Evolutionary conservation across 164 flowering plant genomes (phyloP).

Genomic region (Aristolochia californica): DNA sequence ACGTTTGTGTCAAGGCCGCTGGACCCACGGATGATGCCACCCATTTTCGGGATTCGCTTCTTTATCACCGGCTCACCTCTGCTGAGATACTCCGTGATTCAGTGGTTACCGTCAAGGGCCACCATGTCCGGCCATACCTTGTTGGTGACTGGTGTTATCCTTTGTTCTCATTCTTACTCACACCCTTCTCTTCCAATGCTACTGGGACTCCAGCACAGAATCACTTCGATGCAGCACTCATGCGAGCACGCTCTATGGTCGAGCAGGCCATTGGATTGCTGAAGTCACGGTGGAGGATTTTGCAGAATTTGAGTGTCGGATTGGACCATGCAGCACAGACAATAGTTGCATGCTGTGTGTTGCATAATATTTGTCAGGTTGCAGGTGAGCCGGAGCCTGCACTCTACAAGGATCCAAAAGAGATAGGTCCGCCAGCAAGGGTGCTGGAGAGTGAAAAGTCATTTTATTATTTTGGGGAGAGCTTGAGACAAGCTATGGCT

Average conservation of each 20-base stretch:
- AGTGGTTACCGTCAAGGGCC: slow-evolving; percentile 55
- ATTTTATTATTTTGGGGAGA: slow-evolving; percentile 53
- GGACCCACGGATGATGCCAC: slow-evolving; percentile 74
- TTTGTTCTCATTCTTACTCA: slow-evolving; percentile 58
- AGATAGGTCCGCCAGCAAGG: slow-evolving; percentile 46
- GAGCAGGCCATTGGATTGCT: slow-evolving; percentile 82
- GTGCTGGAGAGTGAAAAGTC: slow-evolving; percentile 74
- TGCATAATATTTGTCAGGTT: slow-evolving; percentile 93
- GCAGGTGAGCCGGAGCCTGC: slow-evolving; percentile 91
- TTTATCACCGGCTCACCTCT: slow-evolving; percentile 56
- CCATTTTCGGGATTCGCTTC: slow-evolving; percentile 70
- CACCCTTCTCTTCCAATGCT: slow-evolving; percentile 52
- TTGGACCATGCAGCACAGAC: slow-evolving; percentile 85
- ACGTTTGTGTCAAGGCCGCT: slow-evolving; percentile 88
- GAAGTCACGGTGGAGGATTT: slow-evolving; percentile 86
- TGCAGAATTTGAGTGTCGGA: slow-evolving; percentile 86
- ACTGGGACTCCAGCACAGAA: slow-evolving; percentile 60
- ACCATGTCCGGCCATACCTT: slow-evolving; percentile 69
- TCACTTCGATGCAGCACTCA: slow-evolving; percentile 62
- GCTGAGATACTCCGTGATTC: slow-evolving; percentile 81
- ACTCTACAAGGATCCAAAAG: slow-evolving; percentile 68
- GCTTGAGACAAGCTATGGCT: slow-evolving; percentile 75
- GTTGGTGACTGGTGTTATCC: slow-evolving; percentile 92
- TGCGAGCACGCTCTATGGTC: slow-evolving; percentile 59
- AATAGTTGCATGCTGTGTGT: slow-evolving; percentile 87